Percentiles rank a stretch among this genome's conserved stretches.
These are phyloP conservation scores for Pseudognaphalium luteoalbum DNA, from an alignment of 129 eudicot species.

Conservation along the genomic window DNA sequence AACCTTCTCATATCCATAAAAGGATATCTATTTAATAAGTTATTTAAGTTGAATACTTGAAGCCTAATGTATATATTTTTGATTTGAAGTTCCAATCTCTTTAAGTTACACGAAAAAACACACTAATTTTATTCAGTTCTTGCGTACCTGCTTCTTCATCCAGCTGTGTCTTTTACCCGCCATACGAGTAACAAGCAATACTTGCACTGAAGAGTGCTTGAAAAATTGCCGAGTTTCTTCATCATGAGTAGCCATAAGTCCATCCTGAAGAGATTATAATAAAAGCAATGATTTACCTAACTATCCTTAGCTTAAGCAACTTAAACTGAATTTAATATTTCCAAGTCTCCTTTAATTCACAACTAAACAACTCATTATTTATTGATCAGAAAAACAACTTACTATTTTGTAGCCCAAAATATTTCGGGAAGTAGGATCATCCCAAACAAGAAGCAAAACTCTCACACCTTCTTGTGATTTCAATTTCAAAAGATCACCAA, in stretches of 20 bases:
- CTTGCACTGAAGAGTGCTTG: slow-evolving; percentile 94
- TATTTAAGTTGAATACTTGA: background rate
- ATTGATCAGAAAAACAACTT: slow-evolving; percentile 19
- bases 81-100: background rate
- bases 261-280: slow-evolving; percentile 58
- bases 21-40: slow-evolving; percentile 5
- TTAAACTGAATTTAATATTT: background rate
- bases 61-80: background rate
- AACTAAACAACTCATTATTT: slow-evolving; percentile 51
- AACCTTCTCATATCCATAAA: slow-evolving; percentile 2
- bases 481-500: slow-evolving; percentile 89
- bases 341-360: background rate
- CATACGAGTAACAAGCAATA: slow-evolving; percentile 82
- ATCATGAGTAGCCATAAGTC: slow-evolving; percentile 96
- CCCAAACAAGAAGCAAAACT: slow-evolving; percentile 98
- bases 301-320: background rate
- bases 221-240: slow-evolving; percentile 96
- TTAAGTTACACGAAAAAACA: background rate
- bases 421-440: slow-evolving; percentile 95
- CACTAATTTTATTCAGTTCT: slow-evolving; percentile 1
- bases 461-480: slow-evolving; percentile 99
- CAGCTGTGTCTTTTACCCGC: slow-evolving; percentile 94
- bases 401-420: slow-evolving; percentile 91
- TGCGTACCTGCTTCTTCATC: slow-evolving; percentile 69
- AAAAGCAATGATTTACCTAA: background rate